Percentiles rank a stretch among this genome's conserved stretches.
Conservation (phyloP, 306 rosid genomes). For the Cucumis cinereus region DNA sequence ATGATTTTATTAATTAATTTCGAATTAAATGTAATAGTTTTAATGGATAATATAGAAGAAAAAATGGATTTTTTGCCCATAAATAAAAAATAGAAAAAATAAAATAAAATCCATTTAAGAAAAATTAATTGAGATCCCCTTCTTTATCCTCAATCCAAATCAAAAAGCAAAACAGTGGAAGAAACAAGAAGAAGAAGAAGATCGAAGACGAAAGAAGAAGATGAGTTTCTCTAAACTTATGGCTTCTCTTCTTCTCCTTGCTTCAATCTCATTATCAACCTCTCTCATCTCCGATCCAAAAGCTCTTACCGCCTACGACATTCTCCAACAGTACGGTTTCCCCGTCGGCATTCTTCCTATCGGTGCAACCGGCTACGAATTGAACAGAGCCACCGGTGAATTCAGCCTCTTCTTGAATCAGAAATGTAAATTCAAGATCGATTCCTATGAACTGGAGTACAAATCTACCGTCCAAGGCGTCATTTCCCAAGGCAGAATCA, state of each 20-base stretch:
- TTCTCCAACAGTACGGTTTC: conserved; percentile 33
- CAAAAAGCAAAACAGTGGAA: not conserved
- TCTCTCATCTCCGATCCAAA: not conserved
- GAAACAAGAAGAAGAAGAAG: not conserved
- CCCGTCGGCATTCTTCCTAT: conserved; percentile 56
- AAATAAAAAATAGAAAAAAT: no score
- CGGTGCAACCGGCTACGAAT: conserved; percentile 36
- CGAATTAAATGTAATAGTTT: no score
- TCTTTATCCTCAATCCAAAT: not conserved
- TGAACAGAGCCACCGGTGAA: conserved; percentile 27
- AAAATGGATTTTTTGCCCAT: no score
- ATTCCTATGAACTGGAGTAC: conserved; percentile 28
- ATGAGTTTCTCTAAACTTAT: not conserved
- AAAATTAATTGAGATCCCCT: not conserved
- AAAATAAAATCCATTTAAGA: not conserved
- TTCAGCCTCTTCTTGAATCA: conserved; percentile 24
- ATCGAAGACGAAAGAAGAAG: not conserved
- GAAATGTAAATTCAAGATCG: conserved; percentile 24
- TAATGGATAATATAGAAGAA: no score
- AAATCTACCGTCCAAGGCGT: conserved; percentile 31
- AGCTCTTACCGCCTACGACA: conserved; percentile 31
- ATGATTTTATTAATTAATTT: no score
- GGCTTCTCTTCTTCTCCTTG: not conserved
- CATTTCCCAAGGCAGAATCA: conserved; percentile 26
- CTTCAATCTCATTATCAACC: conserved; percentile 2